A percentile compares a stretch with the other conserved stretches of the same genome.
These are phyloP conservation scores for Davidsoniella neocaledoniae DNA, from an alignment of 2,329 filamentous ascomycete species.

Conservation along the genomic window DNA sequence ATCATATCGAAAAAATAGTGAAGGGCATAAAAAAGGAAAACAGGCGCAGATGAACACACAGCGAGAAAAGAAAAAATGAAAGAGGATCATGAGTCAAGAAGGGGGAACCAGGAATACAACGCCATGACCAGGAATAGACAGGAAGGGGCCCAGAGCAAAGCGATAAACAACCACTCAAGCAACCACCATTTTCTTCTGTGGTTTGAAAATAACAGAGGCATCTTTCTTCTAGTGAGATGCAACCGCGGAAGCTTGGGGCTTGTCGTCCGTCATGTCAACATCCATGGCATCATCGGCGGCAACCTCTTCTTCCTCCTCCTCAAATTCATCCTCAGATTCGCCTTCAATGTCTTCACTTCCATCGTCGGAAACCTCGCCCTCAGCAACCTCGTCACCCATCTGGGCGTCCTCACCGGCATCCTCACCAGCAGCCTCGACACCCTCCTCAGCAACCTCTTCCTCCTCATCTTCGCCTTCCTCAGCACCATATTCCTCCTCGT, in stretches of 20 bases:
- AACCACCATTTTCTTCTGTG: constrained; percentile 7
- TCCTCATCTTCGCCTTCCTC: constrained; percentile 68
- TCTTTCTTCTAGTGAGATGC: constrained; percentile 11
- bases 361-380: constrained; percentile 53
- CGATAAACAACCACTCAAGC: constrained; percentile 4
- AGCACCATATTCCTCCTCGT: constrained; percentile 80
- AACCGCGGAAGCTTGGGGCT: constrained; percentile 16
- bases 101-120: constrained; percentile 10
- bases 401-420: constrained; percentile 43
- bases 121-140: constrained; percentile 9
- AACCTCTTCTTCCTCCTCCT: constrained; percentile 34
- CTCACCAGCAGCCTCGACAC: constrained; percentile 32
- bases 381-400: constrained; percentile 21
- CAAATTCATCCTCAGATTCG: constrained; percentile 57
- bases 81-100: constrained; percentile 6
- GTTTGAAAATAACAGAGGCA: constrained; percentile 2
- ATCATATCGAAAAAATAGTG: constrained; percentile 4
- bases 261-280: constrained; percentile 27
- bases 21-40: constrained; percentile 1
- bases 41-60: neutral
- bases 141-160: constrained; percentile 8
- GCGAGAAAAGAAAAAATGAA: neutral
- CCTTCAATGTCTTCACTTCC: constrained; percentile 66
- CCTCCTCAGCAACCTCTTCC: constrained; percentile 36
- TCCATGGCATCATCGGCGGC: constrained; percentile 33